Evolutionary conservation across 2,329 filamentous ascomycete species (phyloP), one percentile per base, ranked within the genome.

Genomic region (Tolypocladium cylindrosporum): DNA sequence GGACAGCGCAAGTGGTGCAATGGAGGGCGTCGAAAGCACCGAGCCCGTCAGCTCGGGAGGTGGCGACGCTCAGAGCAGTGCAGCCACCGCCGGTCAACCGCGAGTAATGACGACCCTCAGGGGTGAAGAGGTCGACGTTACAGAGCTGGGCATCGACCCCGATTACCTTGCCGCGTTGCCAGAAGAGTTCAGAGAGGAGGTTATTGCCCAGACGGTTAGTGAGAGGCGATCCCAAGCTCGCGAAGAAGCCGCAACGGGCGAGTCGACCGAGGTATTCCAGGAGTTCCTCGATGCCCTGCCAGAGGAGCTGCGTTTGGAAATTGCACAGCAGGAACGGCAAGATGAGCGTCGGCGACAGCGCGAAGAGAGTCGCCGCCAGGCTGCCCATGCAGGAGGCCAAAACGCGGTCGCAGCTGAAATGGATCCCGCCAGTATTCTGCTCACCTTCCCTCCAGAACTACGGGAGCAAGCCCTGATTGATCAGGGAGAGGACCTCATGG

Each of bases 111-210:
- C 90, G 19, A 92, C 83, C 2, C 91, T 99, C 57, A 81, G 92
- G 60, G 93, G 92, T 34, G 88, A 89, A 62, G 86, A 94, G 66
- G 84, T 96, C 56, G 94, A 99, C 70, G 94, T 99, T 54, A 99
- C 94, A 0, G 90, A 90, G 60, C 81, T 99, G 61, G 92, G 93
- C 54, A 97, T 99, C 65, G 94, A 99, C 69, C 84, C 89, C 19
- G 92, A 96, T 58, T 99, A 97, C 72, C 83, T 99, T 8, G 90
- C 94, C 59, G 95, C 93, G n/a, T 77, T 99, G n/a, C 94, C 94
- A 0, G 94, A 99, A 65, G 95, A 99, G 61, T 86, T 97, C 68
- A 84, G 94, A 52, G 93, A 97, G 71, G 94, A 99, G 70, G 94
- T 99, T 54, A 90, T 99, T 63, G 91, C 95, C 71, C 87, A 92